Percentiles rank a stretch among this genome's conserved stretches.
Conservation (phyloP, 1,139 yeast genomes). For the Pichia sp. region DNA sequence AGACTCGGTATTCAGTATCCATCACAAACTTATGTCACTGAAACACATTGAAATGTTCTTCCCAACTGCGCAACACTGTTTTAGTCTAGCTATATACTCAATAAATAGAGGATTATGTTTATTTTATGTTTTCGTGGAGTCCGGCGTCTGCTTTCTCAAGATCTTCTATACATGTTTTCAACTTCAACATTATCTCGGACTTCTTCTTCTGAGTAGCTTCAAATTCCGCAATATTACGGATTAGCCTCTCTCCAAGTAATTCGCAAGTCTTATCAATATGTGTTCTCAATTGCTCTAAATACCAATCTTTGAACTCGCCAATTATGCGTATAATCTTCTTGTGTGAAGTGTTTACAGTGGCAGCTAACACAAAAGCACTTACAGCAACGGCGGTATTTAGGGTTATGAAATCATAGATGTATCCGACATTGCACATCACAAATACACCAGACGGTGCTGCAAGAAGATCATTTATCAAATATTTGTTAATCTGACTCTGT, state of each 20-base stretch:
- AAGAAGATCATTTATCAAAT: conserved; percentile 20
- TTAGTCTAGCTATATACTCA: no score
- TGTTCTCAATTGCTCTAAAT: conserved; percentile 22
- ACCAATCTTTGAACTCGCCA: conserved; percentile 21
- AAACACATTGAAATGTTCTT: no score
- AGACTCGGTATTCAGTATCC: no score
- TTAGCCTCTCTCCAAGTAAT: conserved; percentile 17
- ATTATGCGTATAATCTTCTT: conserved; percentile 17
- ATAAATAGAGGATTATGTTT: no score
- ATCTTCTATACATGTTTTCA: conserved; percentile 1
- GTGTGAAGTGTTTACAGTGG: conserved; percentile 24
- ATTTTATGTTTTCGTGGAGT: conserved; percentile 3
- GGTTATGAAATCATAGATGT: conserved; percentile 23
- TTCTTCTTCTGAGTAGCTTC: conserved; percentile 12
- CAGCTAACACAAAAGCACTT: conserved; percentile 23
- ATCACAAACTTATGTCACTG: no score
- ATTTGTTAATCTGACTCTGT: conserved; percentile 22
- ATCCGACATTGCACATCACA: conserved; percentile 21
- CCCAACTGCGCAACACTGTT: no score
- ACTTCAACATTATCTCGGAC: not conserved
- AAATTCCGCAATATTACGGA: conserved; percentile 14
- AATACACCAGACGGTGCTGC: conserved; percentile 25
- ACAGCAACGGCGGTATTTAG: conserved; percentile 25
- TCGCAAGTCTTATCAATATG: conserved; percentile 21
- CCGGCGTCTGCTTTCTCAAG: conserved; percentile 12